A percentile compares a stretch with the other conserved stretches of the same genome.
phyloP scores from a whole-genome alignment of 2,329 filamentous ascomycete genomes.

The Pleomassaria siparia region DNA sequence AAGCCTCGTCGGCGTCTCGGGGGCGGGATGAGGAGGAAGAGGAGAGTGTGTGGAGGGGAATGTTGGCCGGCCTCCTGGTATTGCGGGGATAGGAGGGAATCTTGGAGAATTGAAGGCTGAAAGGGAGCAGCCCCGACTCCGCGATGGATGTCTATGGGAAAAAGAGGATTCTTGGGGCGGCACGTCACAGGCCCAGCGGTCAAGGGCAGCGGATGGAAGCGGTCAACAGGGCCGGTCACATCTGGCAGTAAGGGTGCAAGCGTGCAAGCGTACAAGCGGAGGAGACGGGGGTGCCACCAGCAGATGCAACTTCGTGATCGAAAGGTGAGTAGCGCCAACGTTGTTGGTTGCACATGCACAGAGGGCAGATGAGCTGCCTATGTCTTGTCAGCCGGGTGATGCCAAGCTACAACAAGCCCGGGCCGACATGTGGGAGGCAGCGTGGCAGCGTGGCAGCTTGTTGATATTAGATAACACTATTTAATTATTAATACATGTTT shows the following conservation, averaged over 20 bases:
- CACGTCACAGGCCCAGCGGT: conserved; percentile 33
- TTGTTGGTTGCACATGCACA: not conserved
- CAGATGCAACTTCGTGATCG: conserved; percentile 2
- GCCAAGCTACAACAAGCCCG: not conserved
- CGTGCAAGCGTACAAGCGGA: too few relatives aligned
- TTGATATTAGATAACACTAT: too few relatives aligned
- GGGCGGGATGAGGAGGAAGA: conserved; percentile 48
- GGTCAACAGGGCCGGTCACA: conserved; percentile 38
- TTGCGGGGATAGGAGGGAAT: conserved; percentile 75
- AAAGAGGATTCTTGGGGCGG: conserved; percentile 25
- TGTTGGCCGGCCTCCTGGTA: conserved; percentile 74
- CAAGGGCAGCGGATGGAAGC: conserved; percentile 18
- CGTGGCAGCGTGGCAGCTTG: too few relatives aligned
- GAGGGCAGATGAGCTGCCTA: too few relatives aligned
- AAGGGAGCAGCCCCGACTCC: conserved; percentile 43
- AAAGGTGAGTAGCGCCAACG: not conserved
- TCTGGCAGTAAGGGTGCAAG: conserved; percentile 23
- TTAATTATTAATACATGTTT: too few relatives aligned
- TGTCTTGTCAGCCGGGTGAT: not conserved
- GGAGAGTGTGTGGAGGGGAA: conserved; percentile 77
- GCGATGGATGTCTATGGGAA: conserved; percentile 23
- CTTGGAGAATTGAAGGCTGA: conserved; percentile 69
- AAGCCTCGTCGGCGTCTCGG: conserved; percentile 42
- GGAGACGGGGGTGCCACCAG: not conserved
- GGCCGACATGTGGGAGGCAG: too few relatives aligned